These are phyloP conservation scores for Mortierella sp. DNA, from an alignment of 371 early-diverging fungal species.

Conservation along the genomic window DNA sequence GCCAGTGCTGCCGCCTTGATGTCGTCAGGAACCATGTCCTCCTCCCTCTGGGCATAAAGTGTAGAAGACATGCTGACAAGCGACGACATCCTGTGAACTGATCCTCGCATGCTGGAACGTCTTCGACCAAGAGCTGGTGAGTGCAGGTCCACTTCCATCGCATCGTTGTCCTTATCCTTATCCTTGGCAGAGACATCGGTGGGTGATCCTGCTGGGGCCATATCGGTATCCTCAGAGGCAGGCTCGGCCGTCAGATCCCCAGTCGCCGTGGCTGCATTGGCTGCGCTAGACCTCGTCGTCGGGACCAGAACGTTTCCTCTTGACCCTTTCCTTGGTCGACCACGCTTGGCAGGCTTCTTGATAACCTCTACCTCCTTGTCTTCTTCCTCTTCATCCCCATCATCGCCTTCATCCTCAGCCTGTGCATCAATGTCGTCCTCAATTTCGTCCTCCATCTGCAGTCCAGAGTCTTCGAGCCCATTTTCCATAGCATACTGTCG, in stretches of 20 bases:
- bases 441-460: constrained; percentile 46
- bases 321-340: constrained; percentile 34
- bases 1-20: constrained; percentile 30
- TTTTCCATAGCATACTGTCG: constrained; percentile 45
- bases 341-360: constrained; percentile 23
- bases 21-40: constrained; percentile 39
- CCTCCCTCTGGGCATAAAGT: constrained; percentile 50
- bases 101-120: constrained; percentile 58
- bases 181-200: constrained; percentile 11
- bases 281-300: constrained; percentile 25
- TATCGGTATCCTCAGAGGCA: constrained; percentile 27
- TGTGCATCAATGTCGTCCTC: constrained; percentile 35
- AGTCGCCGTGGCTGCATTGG: constrained; percentile 9
- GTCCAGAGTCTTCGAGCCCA: constrained; percentile 37
- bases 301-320: constrained; percentile 46
- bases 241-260: not conserved
- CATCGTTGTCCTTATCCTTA: constrained; percentile 29
- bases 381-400: not conserved
- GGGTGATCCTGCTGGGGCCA: constrained; percentile 31
- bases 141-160: constrained; percentile 49
- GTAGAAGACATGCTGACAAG: constrained; percentile 58
- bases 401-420: constrained; percentile 18
- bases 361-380: constrained; percentile 15
- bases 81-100: constrained; percentile 50
- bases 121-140: constrained; percentile 51